Evolutionary conservation across 1,284 basidiomycete genomes (phyloP), one percentile per base, ranked within the genome.

Genomic region (Erythrobasidium hasegawianum): DNA sequence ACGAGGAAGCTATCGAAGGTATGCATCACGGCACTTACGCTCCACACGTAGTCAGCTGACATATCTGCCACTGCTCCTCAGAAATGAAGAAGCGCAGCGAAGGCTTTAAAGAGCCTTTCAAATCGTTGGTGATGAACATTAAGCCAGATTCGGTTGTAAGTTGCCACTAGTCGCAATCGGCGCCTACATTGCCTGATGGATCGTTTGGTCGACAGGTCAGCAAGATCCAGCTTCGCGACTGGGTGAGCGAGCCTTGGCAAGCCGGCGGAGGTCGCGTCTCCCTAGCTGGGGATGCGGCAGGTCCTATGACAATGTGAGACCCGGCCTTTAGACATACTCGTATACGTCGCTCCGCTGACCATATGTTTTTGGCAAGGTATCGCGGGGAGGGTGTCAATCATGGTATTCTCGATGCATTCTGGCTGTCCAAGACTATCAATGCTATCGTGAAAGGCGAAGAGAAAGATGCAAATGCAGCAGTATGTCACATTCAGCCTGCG

Each of bases 381-480:
- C 61, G 61, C n/a, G 61, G 61, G 2, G 61, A 64, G 39, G 61
- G 52, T 49, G 61, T 64, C 0, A 64, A 64, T 57, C 61, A 64
- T 22, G 61, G 61, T 13, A 64, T 64, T 18, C 52, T 64, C 5
- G 61, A 64, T 38, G 61, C 61, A 18, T 64, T 64, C 61, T 64
- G 52, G 54, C 54, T 64, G 26, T 38, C 61, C 2, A 22, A 43
- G 10, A 64, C 61, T 5, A 41, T 64, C 7, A 8, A 52, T 3
- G 41, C 53, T 1, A 64, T 64, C 22, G n/a, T 45, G 1, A 55
- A 64, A 33, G 61, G 61, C 24, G 45, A 56, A 47, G 38, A 24
- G 9, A 16, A 20, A 4, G 61, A 64, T 27, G 61, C 61, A 8
- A 64, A 56, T n/a, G 54, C 52, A 29, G 61, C 61, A 16, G 39